A percentile compares a stretch with the other conserved stretches of the same genome.
Conservation (phyloP, 1,284 basidiomycete species). For the Amylostereum areolatum region DNA sequence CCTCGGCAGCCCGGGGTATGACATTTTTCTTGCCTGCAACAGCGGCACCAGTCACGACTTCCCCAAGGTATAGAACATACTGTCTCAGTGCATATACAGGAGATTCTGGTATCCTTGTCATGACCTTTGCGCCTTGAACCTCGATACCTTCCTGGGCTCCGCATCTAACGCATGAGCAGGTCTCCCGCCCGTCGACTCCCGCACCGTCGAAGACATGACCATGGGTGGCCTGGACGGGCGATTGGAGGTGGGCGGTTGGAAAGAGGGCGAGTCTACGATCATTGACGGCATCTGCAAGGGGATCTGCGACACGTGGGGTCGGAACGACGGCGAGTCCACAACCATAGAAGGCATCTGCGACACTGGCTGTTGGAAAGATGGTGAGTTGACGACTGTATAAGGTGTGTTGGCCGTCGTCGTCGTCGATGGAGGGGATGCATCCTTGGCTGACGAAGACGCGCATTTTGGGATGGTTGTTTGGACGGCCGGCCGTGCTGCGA, state of each 20-base stretch:
- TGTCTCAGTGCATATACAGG: too few relatives aligned
- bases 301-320: too few relatives aligned
- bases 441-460: not conserved
- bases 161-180: slow-evolving; percentile 9
- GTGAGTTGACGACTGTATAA: slow-evolving; percentile 21
- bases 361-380: slow-evolving; percentile 18
- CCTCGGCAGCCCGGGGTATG: too few relatives aligned
- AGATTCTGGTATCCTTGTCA: too few relatives aligned
- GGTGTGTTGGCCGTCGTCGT: too few relatives aligned
- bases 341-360: slow-evolving; percentile 19
- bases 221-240: slow-evolving; percentile 25
- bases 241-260: slow-evolving; percentile 16
- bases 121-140: slow-evolving; percentile 40
- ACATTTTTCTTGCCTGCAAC: too few relatives aligned
- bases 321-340: slow-evolving; percentile 23
- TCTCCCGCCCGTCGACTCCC: slow-evolving; percentile 21
- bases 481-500: not conserved
- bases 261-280: slow-evolving; percentile 34
- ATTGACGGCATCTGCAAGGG: slow-evolving; percentile 17
- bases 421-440: slow-evolving; percentile 1
- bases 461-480: not conserved
- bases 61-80: too few relatives aligned
- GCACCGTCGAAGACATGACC: slow-evolving; percentile 33
- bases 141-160: slow-evolving; percentile 32
- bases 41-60: too few relatives aligned